Conservation (phyloP, 352 stramenopile genomes). For the Lagenidium giganteum region DNA sequence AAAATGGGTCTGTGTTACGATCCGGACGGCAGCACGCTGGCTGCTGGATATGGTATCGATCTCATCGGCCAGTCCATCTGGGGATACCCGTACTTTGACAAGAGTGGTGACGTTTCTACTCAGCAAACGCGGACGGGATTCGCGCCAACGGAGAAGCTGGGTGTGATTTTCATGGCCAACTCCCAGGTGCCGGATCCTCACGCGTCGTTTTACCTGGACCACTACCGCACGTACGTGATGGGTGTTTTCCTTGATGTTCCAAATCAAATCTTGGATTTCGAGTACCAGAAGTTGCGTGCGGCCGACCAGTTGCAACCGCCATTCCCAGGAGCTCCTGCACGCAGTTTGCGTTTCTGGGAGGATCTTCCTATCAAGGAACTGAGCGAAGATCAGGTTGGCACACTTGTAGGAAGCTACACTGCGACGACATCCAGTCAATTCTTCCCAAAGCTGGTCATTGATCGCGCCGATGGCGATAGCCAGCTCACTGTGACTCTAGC, state of each 20-base stretch:
- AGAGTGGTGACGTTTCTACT: constrained; percentile 35
- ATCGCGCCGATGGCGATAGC: constrained; percentile 1
- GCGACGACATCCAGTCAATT: constrained; percentile 22
- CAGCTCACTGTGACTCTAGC: no score
- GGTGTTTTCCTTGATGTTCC: constrained; percentile 46
- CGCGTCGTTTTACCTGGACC: constrained; percentile 31
- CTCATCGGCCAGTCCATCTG: constrained; percentile 33
- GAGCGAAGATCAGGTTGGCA: constrained; percentile 8
- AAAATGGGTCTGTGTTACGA: constrained; percentile 29
- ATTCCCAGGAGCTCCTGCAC: constrained; percentile 21
- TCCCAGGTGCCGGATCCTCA: constrained; percentile 24
- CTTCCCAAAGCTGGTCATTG: constrained; percentile 26
- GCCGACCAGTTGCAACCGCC: constrained; percentile 20
- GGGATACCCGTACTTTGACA: constrained; percentile 48
- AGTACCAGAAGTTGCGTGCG: constrained; percentile 20
- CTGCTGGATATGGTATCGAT: constrained; percentile 50
- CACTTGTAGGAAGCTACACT: constrained; percentile 29
- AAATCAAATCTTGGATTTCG: constrained; percentile 28
- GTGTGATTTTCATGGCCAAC: constrained; percentile 44
- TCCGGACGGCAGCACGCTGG: constrained; percentile 32
- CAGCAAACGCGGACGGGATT: constrained; percentile 47
- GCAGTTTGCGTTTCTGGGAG: constrained; percentile 27
- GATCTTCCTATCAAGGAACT: constrained; percentile 19
- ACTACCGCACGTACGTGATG: constrained; percentile 48
- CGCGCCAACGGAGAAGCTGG: constrained; percentile 24